These are phyloP conservation scores for Lichenothelia convexa DNA, from an alignment of 495 filamentous ascomycete species.

Conservation along the genomic window DNA sequence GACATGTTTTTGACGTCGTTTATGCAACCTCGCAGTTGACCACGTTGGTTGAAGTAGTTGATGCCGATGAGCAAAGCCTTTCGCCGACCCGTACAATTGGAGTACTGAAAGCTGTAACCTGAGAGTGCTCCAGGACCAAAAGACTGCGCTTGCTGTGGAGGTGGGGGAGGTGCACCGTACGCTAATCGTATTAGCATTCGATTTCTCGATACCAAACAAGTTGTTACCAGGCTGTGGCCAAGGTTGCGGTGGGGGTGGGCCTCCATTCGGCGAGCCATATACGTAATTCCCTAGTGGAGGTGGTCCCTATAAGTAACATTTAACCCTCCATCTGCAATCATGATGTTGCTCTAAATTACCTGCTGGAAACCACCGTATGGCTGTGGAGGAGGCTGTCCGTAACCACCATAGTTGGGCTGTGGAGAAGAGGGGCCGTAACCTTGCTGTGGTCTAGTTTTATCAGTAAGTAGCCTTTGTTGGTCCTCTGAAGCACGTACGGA, in stretches of 20 bases:
- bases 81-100: slow-evolving; percentile 71
- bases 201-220: slow-evolving; percentile 27
- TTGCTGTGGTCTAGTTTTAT: background rate
- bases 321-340: slow-evolving; percentile 1
- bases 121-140: slow-evolving; percentile 68
- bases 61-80: slow-evolving; percentile 94
- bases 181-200: slow-evolving; percentile 30
- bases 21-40: slow-evolving; percentile 86
- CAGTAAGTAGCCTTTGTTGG: background rate
- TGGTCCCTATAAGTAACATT: slow-evolving; percentile 2
- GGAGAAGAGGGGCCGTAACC: slow-evolving; percentile 13
- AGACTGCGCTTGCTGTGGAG: slow-evolving; percentile 37
- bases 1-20: slow-evolving; percentile 99
- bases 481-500: background rate
- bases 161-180: slow-evolving; percentile 23
- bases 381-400: slow-evolving; percentile 14
- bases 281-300: background rate
- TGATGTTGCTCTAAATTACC: slow-evolving; percentile 15
- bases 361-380: slow-evolving; percentile 32
- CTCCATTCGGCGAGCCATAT: background rate
- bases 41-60: slow-evolving; percentile 91
- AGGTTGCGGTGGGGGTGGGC: slow-evolving; percentile 1
- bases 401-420: slow-evolving; percentile 16
- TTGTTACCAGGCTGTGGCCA: slow-evolving; percentile 13
- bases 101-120: slow-evolving; percentile 75